phyloP scores from a whole-genome alignment of 768 basidiomycete genomes.

The Psilocybe cubensis region DNA sequence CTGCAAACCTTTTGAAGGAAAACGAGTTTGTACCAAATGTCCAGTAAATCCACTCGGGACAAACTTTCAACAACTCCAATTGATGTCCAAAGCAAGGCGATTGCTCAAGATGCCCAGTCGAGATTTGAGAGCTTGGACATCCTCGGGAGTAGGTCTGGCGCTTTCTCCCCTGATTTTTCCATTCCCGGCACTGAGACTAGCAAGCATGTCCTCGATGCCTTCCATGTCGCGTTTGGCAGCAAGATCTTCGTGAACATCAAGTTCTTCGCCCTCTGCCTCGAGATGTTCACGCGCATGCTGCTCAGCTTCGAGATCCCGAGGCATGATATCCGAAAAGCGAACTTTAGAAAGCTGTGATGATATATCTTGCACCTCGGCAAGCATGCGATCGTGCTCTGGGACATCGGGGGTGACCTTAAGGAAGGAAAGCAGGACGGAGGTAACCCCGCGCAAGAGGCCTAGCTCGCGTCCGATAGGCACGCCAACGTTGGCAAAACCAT shows the following conservation, averaged over 20 bases:
- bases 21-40: not conserved
- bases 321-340: conserved; percentile 72
- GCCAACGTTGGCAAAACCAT: conserved; percentile 75
- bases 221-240: conserved; percentile 55
- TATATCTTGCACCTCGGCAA: conserved; percentile 56
- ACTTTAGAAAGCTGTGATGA: conserved; percentile 58
- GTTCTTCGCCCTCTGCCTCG: conserved; percentile 38
- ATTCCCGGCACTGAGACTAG: conserved; percentile 38
- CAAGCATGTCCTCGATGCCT: conserved; percentile 58
- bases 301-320: conserved; percentile 78
- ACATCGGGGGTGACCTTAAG: conserved; percentile 39
- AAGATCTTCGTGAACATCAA: conserved; percentile 45
- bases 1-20: too few relatives aligned
- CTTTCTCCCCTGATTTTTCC: conserved; percentile 7
- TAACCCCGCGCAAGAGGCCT: conserved; percentile 75
- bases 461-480: conserved; percentile 77
- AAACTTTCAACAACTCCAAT: conserved; percentile 1
- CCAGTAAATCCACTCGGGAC: not conserved
- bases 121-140: conserved; percentile 41
- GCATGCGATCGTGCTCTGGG: conserved; percentile 20
- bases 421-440: conserved; percentile 64
- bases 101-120: conserved; percentile 34
- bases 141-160: conserved; percentile 39
- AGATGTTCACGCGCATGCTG: conserved; percentile 74
- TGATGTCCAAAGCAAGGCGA: conserved; percentile 33